Evolutionary conservation across 441 rosid species (phyloP).

Genomic region (Adansonia gregorii): DNA sequence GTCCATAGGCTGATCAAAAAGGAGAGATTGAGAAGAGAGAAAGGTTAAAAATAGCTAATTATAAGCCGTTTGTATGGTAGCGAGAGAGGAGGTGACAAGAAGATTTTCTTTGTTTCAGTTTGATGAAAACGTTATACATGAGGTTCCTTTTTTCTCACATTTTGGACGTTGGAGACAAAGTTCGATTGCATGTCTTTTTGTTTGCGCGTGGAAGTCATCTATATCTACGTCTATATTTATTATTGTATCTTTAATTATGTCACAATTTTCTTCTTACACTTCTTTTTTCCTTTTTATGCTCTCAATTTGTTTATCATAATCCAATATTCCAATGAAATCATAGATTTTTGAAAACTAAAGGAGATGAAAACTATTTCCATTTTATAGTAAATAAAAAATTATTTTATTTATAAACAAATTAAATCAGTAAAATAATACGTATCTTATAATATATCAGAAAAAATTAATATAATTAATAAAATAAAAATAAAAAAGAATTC

Average conservation of each 20-base stretch:
- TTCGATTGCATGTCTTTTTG: conserved; percentile 36
- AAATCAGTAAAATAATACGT: too few species aligned
- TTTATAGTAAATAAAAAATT: too few species aligned
- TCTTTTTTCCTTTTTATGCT: too few species aligned
- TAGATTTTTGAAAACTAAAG: neutral
- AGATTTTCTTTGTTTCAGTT: conserved; percentile 27
- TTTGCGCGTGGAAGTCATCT: conserved; percentile 7
- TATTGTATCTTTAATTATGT: neutral
- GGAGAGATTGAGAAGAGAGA: neutral
- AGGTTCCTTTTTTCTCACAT: conserved; percentile 23
- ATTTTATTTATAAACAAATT: too few species aligned
- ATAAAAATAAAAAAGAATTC: too few species aligned
- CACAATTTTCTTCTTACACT: too few species aligned
- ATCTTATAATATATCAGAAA: too few species aligned
- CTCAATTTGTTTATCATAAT: neutral
- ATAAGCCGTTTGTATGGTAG: neutral
- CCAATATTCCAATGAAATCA: conserved; percentile 4
- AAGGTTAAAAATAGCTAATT: conserved; percentile 7
- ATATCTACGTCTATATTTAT: neutral
- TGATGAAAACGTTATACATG: conserved; percentile 40
- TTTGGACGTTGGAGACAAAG: conserved; percentile 40
- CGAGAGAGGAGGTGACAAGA: neutral
- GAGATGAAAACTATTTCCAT: too few species aligned
- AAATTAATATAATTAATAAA: too few species aligned
- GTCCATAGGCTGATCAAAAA: conserved; percentile 34